A percentile compares a stretch with the other conserved stretches of the same genome.
These are phyloP conservation scores for Capsicum baccatum DNA, from an alignment of 257 asterid species.

Conservation along the genomic window DNA sequence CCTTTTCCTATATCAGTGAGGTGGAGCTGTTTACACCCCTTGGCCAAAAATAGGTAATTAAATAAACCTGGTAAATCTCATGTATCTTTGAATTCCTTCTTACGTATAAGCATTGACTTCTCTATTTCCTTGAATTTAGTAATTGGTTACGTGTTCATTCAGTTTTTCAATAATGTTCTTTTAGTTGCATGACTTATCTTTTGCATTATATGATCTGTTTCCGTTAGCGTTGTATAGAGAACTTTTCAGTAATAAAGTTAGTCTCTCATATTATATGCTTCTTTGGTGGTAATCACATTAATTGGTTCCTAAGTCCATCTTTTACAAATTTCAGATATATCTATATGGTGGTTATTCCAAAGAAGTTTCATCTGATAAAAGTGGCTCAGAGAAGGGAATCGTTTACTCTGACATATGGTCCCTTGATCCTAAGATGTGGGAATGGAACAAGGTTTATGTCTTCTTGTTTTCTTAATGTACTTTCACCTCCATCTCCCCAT, in stretches of 20 bases:
- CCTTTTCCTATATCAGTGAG: not conserved
- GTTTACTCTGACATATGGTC: slow-evolving; percentile 97
- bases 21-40: slow-evolving; percentile 13
- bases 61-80: not conserved
- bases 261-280: slow-evolving; percentile 22
- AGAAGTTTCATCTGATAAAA: slow-evolving; percentile 82
- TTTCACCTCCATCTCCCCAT: not conserved
- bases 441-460: slow-evolving; percentile 88
- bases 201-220: slow-evolving; percentile 22
- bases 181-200: slow-evolving; percentile 19
- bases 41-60: not conserved
- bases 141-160: not conserved
- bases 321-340: slow-evolving; percentile 62
- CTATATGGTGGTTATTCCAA: slow-evolving; percentile 96
- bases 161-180: not conserved
- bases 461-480: slow-evolving; percentile 29
- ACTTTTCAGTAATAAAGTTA: not conserved
- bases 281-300: slow-evolving; percentile 1
- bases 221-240: not conserved
- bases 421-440: slow-evolving; percentile 97
- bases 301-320: slow-evolving; percentile 21
- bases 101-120: not conserved
- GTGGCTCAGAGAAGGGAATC: slow-evolving; percentile 82
- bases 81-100: not conserved
- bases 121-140: slow-evolving; percentile 1